Conservation (phyloP, 768 basidiomycete genomes). For the Mycena alexandri region DNA sequence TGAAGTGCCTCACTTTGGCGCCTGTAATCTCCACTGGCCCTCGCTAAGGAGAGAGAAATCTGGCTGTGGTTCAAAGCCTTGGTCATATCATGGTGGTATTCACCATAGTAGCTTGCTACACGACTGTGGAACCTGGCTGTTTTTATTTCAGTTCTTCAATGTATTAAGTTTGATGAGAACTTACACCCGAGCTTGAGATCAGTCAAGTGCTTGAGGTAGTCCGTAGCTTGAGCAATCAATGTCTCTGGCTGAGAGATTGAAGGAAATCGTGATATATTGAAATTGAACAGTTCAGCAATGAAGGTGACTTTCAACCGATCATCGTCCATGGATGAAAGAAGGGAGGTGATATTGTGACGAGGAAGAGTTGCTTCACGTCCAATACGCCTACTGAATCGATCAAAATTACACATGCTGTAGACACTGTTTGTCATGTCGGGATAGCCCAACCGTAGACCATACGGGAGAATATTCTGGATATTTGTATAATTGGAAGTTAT, state of each 20-base stretch:
- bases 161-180: too few relatives aligned
- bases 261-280: too few relatives aligned
- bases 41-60: too few relatives aligned
- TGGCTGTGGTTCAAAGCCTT: too few relatives aligned
- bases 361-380: background rate
- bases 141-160: too few relatives aligned
- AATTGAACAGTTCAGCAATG: background rate
- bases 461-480: background rate
- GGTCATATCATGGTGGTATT: too few relatives aligned
- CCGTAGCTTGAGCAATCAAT: background rate
- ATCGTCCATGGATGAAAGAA: background rate
- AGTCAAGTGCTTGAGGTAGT: too few relatives aligned
- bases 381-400: background rate
- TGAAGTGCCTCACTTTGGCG: background rate
- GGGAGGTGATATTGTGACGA: background rate
- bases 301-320: background rate
- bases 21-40: background rate
- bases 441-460: background rate
- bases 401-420: background rate
- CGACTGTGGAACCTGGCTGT: too few relatives aligned
- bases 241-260: background rate
- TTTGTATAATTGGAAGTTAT: background rate
- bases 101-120: too few relatives aligned
- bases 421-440: background rate
- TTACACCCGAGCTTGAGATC: too few relatives aligned